Evolutionary conservation across 495 filamentous ascomycete species (phyloP).

Genomic region (Penicillium dipodomyicola): DNA sequence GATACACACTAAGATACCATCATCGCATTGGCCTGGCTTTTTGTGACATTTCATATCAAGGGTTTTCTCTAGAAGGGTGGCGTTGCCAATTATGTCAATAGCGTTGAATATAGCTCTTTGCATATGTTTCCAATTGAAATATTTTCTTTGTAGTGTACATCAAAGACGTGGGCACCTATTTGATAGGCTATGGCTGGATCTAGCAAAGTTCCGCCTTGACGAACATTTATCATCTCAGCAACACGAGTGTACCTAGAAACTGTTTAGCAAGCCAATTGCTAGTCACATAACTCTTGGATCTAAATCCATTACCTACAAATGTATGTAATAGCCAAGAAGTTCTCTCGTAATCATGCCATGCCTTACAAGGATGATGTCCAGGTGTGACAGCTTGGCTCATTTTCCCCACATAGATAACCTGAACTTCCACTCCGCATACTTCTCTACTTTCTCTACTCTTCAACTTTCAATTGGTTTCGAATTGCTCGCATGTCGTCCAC

Average conservation of each 20-base stretch:
- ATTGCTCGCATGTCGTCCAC: conserved; percentile 33
- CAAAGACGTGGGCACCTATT: neutral
- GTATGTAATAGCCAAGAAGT: neutral
- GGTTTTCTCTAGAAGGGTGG: neutral
- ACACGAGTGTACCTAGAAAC: neutral
- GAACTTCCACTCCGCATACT: conserved; percentile 8
- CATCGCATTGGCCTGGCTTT: conserved; percentile 1
- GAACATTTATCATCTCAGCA: neutral
- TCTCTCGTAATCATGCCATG: neutral
- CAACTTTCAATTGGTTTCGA: conserved; percentile 16
- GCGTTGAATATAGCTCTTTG: neutral
- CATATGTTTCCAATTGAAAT: conserved; percentile 1
- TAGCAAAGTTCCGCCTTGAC: neutral
- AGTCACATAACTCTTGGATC: neutral
- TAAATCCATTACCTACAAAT: too few species aligned
- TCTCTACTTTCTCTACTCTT: neutral
- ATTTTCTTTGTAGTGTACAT: neutral
- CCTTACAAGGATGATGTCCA: neutral
- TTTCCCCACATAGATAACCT: conserved; percentile 12
- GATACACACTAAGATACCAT: conserved; percentile 25
- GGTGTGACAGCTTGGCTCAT: neutral
- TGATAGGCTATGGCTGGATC: neutral
- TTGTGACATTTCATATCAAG: neutral
- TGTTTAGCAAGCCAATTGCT: neutral
- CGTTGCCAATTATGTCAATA: neutral